Evolutionary conservation across 225 moss, liverwort and hornwort genomes (phyloP).

Genomic region (Marchantia paleacea): DNA sequence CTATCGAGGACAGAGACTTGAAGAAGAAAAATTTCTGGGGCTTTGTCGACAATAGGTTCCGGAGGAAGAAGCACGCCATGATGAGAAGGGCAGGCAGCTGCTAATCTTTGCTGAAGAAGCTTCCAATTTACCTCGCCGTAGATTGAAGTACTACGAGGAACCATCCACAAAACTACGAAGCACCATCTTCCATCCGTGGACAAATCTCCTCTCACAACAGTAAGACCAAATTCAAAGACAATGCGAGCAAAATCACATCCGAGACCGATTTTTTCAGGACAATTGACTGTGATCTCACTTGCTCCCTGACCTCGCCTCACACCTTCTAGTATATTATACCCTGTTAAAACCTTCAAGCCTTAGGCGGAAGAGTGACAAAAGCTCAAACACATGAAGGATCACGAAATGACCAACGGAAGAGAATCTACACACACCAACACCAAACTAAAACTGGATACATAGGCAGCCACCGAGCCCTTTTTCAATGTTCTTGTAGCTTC

Average conservation of each 20-base stretch:
- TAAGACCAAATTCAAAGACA: slow-evolving; percentile 66
- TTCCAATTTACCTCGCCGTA: slow-evolving; percentile 42
- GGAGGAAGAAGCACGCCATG: slow-evolving; percentile 39
- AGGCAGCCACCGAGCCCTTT: no score
- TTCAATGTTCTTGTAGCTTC: no score
- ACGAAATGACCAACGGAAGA: no score
- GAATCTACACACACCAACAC: no score
- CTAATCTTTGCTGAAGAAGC: slow-evolving; percentile 59
- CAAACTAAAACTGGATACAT: no score
- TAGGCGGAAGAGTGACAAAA: no score
- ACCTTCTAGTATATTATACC: no score
- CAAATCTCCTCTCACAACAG: slow-evolving; percentile 61
- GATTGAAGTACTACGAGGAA: slow-evolving; percentile 32
- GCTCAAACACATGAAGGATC: no score
- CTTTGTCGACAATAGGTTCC: slow-evolving; percentile 40
- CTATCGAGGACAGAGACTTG: slow-evolving; percentile 61
- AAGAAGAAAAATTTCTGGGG: slow-evolving; percentile 52
- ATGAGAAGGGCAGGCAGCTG: slow-evolving; percentile 58
- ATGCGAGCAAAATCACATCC: slow-evolving; percentile 72
- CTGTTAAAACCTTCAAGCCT: no score
- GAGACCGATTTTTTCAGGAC: slow-evolving; percentile 73
- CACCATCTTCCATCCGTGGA: slow-evolving; percentile 79
- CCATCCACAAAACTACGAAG: slow-evolving; percentile 69
- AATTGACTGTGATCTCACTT: slow-evolving; percentile 71
- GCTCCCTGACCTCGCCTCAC: slow-evolving; percentile 53